phyloP scores from a whole-genome alignment of 2,329 filamentous ascomycete species.

The Stenocarpella maydis region DNA sequence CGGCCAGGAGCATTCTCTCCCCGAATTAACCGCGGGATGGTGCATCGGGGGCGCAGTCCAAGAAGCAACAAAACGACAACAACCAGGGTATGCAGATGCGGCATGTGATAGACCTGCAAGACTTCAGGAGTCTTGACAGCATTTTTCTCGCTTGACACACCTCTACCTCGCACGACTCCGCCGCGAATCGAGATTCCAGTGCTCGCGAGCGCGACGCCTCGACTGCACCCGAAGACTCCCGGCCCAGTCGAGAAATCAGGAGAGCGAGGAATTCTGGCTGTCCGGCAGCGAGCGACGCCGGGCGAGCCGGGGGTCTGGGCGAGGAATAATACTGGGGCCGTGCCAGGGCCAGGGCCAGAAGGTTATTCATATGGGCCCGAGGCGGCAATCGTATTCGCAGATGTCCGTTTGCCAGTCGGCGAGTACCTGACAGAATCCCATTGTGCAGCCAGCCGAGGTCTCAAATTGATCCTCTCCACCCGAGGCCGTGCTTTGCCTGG shows the following conservation, averaged over 20 bases:
- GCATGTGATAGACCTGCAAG: neutral
- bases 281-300: conserved; percentile 21
- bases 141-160: conserved; percentile 16
- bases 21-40: conserved; percentile 2
- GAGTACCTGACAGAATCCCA: neutral
- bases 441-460: conserved; percentile 6
- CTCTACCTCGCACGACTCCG: conserved; percentile 9
- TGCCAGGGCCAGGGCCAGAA: neutral
- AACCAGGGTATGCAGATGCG: conserved; percentile 16
- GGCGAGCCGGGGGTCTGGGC: neutral
- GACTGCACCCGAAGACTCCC: conserved; percentile 20
- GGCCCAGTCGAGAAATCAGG: conserved; percentile 24
- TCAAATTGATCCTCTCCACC: neutral
- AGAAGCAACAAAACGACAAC: neutral
- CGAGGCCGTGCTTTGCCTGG: conserved; percentile 20
- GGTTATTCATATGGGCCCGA: neutral
- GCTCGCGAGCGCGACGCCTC: conserved; percentile 12
- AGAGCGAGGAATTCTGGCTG: neutral
- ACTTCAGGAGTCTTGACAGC: neutral
- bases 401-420: neutral
- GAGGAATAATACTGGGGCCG: neutral
- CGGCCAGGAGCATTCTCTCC: neutral
- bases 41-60: conserved; percentile 13
- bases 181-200: conserved; percentile 13
- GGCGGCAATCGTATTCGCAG: neutral